Conservation (phyloP, 768 basidiomycete species). For the Tylopilus plumbeoviolaceoides region DNA sequence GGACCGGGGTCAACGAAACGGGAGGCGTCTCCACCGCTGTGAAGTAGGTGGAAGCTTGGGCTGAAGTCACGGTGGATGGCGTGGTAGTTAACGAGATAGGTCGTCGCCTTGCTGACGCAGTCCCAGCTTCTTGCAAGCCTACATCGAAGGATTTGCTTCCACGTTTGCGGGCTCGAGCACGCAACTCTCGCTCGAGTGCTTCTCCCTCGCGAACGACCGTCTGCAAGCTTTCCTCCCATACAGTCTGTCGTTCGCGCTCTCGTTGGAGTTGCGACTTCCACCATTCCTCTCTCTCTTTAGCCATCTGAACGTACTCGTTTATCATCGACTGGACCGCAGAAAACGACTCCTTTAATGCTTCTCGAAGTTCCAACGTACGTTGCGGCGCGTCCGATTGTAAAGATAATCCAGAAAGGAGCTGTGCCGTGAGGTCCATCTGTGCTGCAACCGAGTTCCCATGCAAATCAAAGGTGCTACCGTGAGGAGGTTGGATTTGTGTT, state of each 20-base stretch:
- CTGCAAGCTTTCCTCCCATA: conserved; percentile 91
- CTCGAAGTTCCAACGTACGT: conserved; percentile 34
- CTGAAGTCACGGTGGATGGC: conserved; percentile 14
- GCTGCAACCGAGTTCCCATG: conserved; percentile 66
- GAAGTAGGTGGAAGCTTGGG: conserved; percentile 18
- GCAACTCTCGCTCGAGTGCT: conserved; percentile 74
- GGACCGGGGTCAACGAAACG: conserved; percentile 3
- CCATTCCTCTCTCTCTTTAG: conserved; percentile 76
- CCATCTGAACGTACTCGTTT: conserved; percentile 67
- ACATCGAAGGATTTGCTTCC: conserved; percentile 55
- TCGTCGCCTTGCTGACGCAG: conserved; percentile 18
- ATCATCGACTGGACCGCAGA: conserved; percentile 52
- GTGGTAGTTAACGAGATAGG: conserved; percentile 14
- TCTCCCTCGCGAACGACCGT: conserved; percentile 86
- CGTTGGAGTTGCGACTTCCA: conserved; percentile 61
- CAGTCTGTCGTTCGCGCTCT: conserved; percentile 56
- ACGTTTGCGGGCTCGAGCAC: conserved; percentile 52
- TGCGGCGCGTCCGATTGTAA: conserved; percentile 28
- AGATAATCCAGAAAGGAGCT: conserved; percentile 53
- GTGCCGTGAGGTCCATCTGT: conserved; percentile 73
- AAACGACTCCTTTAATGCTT: conserved; percentile 61
- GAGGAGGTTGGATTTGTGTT: conserved; percentile 44
- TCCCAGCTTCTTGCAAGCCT: conserved; percentile 20
- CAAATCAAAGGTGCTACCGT: conserved; percentile 55
- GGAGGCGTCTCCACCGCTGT: conserved; percentile 21